Base-by-base conservation (phyloP, 176 grass and related monocot species). In the Alopecurus myosuroides region DNA sequence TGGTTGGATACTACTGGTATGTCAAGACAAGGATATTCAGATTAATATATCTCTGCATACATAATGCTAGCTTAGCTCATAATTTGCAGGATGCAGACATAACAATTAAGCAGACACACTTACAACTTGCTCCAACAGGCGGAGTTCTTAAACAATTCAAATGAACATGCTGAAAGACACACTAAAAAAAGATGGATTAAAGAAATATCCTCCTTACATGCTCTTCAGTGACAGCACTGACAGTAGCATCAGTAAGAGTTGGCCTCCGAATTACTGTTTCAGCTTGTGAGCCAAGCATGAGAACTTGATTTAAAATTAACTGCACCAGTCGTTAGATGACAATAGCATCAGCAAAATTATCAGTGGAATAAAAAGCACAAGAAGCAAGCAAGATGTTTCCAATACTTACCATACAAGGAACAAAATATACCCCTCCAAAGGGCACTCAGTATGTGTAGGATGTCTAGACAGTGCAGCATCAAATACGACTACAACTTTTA, bases 401-500 rank as follows among this genome's bases (percentile, higher is more conserved):
- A n/a, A n/a, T n/a, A n/a, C n/a, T n/a, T n/a, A n/a, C n/a, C n/a
- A n/a, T n/a, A n/a, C n/a, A n/a, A n/a, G n/a, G n/a, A n/a, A n/a
- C n/a, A n/a, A n/a, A n/a, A n/a, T n/a, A n/a, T n/a, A n/a, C n/a
- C n/a, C n/a, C n/a, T n/a, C n/a, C n/a, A n/a, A n/a, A n/a, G n/a
- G n/a, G n/a, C n/a, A n/a, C n/a, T 98, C 91, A 65, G 92, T 95
- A 51, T 89, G 87, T 81, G 87, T 85, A 42, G 88, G 72, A 75
- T 87, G 81, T 48, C 88, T 89, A 53, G 93, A 98, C 20, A 81
- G 86, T 26, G 72, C 87, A 84, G 96, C 87, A 91, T 98, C 96
- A 92, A 95, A 98, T 72, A 98, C 93, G n/a, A 93, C 96, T 1
- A 98, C 96, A 83, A 98, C 91, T 79, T 95, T 98, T 70, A 95